These are phyloP conservation scores for Pharus latifolius DNA, from an alignment of 176 grass and related monocot genomes.

Conservation along the genomic window DNA sequence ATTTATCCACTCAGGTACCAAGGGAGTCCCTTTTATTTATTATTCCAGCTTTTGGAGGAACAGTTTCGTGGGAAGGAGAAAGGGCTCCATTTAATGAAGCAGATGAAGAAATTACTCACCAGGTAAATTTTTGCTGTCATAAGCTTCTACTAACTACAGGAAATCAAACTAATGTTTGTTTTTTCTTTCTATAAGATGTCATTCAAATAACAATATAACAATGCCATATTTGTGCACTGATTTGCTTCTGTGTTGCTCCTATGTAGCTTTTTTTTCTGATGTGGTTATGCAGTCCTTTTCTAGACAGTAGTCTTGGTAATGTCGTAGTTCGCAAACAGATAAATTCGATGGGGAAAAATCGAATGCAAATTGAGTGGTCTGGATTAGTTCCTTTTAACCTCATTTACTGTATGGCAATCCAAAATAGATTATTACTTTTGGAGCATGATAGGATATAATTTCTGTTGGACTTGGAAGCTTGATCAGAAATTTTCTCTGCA, in stretches of 20 bases:
- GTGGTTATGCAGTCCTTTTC: neutral
- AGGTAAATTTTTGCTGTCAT: constrained; percentile 32
- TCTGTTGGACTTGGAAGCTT: no score
- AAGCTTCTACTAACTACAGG: neutral
- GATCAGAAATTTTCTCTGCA: no score
- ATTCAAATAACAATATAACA: neutral
- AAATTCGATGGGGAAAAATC: no score
- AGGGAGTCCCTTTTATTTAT: constrained; percentile 89
- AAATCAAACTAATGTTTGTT: neutral
- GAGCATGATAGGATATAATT: no score
- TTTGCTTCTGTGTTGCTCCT: neutral
- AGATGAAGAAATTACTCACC: constrained; percentile 70
- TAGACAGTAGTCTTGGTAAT: neutral
- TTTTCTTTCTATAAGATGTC: neutral
- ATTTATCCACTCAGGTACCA: constrained; percentile 47
- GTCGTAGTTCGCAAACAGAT: neutral
- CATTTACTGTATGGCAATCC: no score
- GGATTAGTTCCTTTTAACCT: no score
- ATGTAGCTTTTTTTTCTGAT: neutral
- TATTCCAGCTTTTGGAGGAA: constrained; percentile 89
- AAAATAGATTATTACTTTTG: no score
- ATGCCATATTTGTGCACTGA: neutral
- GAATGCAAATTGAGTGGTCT: neutral
- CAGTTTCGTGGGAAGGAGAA: constrained; percentile 92
- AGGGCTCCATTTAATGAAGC: constrained; percentile 71